A percentile compares a stretch with the other conserved stretches of the same genome.
Evolutionary conservation across 83 land plant species (phyloP).

Genomic region (Thuja plicata): DNA sequence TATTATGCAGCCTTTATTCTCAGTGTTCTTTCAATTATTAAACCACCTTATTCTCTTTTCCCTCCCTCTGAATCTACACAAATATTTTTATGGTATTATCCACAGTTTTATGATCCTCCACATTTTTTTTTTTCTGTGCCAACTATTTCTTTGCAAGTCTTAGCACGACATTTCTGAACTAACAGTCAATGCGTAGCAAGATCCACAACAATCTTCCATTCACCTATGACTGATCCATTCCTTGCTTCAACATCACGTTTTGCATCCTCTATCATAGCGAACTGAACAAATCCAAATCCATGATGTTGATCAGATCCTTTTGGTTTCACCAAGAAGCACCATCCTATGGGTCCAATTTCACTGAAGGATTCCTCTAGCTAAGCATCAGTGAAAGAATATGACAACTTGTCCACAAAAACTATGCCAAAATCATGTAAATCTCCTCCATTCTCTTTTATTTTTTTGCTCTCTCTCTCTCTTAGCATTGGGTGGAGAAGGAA

Average conservation of each 20-base stretch:
- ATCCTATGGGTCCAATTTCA: constrained; percentile 76
- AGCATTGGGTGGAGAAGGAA: too few species aligned
- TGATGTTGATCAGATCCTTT: constrained; percentile 70
- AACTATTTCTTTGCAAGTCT: constrained; percentile 23
- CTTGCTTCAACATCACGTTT: constrained; percentile 62
- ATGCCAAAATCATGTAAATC: constrained; percentile 30
- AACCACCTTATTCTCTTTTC: not conserved
- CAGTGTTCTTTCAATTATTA: not conserved
- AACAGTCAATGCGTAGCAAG: constrained; percentile 62
- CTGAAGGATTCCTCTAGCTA: constrained; percentile 79
- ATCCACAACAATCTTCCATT: constrained; percentile 66
- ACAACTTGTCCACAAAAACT: constrained; percentile 50
- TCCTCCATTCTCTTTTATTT: constrained; percentile 7
- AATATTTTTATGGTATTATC: not conserved
- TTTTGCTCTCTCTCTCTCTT: constrained; percentile 35
- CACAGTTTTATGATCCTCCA: constrained; percentile 9
- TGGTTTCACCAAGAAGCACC: constrained; percentile 68
- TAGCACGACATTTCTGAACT: constrained; percentile 44
- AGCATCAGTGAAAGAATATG: constrained; percentile 54
- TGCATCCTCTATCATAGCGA: constrained; percentile 77
- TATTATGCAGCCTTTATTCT: not conserved
- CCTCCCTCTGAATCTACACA: not conserved
- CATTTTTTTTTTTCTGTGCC: not conserved
- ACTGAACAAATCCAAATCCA: constrained; percentile 80
- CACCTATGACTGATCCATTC: constrained; percentile 52